phyloP scores from a whole-genome alignment of 2,329 filamentous ascomycete genomes.

The Aspergillus sp. region DNA sequence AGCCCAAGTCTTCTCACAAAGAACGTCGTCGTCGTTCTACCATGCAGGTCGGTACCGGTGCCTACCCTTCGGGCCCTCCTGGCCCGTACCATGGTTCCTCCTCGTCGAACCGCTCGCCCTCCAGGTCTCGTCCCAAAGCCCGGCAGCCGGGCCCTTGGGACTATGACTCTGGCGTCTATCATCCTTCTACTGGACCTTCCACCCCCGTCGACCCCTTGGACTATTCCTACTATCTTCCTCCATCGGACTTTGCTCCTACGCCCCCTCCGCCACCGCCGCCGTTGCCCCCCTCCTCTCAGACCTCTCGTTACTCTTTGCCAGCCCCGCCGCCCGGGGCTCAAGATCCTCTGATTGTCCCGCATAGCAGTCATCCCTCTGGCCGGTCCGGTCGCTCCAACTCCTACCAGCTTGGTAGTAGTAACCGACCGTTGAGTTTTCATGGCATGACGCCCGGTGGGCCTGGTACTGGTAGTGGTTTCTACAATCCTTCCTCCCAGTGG shows the following conservation, averaged over 20 bases:
- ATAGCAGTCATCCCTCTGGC: constrained; percentile 17
- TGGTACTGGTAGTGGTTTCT: constrained; percentile 23
- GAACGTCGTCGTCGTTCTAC: constrained; percentile 11
- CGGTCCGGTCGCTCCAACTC: constrained; percentile 25
- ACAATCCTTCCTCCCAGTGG: constrained; percentile 18
- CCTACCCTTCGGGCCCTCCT: not conserved
- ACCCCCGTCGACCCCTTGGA: constrained; percentile 27
- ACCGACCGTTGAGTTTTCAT: constrained; percentile 34
- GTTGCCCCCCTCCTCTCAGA: constrained; percentile 20
- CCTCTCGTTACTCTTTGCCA: constrained; percentile 3
- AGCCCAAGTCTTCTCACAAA: constrained; percentile 21
- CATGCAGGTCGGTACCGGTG: not conserved
- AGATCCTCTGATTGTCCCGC: constrained; percentile 16
- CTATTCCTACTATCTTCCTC: constrained; percentile 22
- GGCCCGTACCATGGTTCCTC: constrained; percentile 5
- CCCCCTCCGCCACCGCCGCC: constrained; percentile 18
- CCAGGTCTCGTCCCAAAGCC: constrained; percentile 22
- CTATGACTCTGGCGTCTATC: constrained; percentile 27
- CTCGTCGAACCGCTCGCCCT: constrained; percentile 24
- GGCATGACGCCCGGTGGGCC: constrained; percentile 25
- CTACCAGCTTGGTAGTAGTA: constrained; percentile 23
- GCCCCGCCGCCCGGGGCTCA: constrained; percentile 9
- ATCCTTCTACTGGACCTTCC: constrained; percentile 15
- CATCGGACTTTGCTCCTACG: constrained; percentile 18
- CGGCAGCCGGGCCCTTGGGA: constrained; percentile 14